A percentile compares a stretch with the other conserved stretches of the same genome.
Evolutionary conservation across 2,329 filamentous ascomycete species (phyloP).

Genomic region (Didymella pinodella): DNA sequence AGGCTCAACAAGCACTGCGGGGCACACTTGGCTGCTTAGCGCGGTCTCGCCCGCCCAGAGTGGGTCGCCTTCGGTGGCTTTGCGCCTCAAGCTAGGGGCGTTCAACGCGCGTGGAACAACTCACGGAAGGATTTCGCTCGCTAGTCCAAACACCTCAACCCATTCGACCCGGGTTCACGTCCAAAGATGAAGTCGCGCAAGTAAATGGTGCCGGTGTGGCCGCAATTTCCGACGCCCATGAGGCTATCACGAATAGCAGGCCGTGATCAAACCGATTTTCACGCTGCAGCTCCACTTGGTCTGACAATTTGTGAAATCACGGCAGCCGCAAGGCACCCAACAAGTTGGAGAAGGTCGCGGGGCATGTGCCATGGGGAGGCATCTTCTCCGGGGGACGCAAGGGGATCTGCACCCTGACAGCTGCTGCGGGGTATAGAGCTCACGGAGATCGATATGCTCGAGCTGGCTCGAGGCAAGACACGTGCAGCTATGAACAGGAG

Average conservation of each 20-base stretch:
- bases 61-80: conserved; percentile 22
- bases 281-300: conserved; percentile 12
- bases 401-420: conserved; percentile 16
- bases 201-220: conserved; percentile 2
- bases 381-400: conserved; percentile 9
- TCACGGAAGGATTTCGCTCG: conserved; percentile 34
- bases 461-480: background rate
- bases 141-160: conserved; percentile 11
- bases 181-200: background rate
- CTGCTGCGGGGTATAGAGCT: conserved; percentile 15
- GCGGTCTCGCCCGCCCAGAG: conserved; percentile 22
- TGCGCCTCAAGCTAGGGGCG: background rate
- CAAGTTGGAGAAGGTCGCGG: background rate
- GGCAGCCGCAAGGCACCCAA: conserved; percentile 6
- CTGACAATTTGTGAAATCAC: conserved; percentile 8
- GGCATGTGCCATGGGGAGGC: conserved; percentile 13
- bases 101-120: conserved; percentile 29
- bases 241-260: conserved; percentile 6
- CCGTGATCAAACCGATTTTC: background rate
- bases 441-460: background rate
- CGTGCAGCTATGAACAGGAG: background rate
- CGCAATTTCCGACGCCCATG: conserved; percentile 12
- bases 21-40: conserved; percentile 29
- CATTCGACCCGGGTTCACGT: conserved; percentile 8
- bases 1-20: conserved; percentile 40